Percentiles rank a stretch among this genome's conserved stretches.
Evolutionary conservation across 345 rosid genomes (phyloP).

Genomic region (Camelina laxa): DNA sequence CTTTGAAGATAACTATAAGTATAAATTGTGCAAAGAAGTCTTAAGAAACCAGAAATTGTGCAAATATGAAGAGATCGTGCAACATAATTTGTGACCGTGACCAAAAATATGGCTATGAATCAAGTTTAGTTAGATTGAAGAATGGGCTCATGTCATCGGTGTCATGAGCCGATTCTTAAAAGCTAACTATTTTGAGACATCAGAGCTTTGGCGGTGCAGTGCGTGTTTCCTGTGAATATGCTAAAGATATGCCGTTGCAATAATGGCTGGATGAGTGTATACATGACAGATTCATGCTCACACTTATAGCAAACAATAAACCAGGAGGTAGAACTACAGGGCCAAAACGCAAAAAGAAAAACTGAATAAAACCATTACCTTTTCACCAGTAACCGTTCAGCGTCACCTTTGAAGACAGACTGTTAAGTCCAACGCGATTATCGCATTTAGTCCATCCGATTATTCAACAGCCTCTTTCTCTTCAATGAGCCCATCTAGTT

Average conservation of each 20-base stretch:
- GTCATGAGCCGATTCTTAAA: constrained; percentile 22
- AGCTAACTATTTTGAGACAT: constrained; percentile 4
- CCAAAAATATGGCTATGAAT: constrained; percentile 25
- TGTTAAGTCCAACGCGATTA: constrained; percentile 59
- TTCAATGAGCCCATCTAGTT: constrained; percentile 47
- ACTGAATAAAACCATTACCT: constrained; percentile 50
- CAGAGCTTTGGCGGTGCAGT: constrained; percentile 11
- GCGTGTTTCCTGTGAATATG: constrained; percentile 1
- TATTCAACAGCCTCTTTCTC: constrained; percentile 47
- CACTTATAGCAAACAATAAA: constrained; percentile 19
- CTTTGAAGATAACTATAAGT: background rate
- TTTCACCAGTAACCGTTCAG: constrained; percentile 58
- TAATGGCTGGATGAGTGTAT: constrained; percentile 13
- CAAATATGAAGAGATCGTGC: constrained; percentile 7
- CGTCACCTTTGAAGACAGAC: constrained; percentile 63
- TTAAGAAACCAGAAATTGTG: constrained; percentile 12
- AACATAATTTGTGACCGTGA: constrained; percentile 41
- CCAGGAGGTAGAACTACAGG: background rate
- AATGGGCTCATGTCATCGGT: background rate
- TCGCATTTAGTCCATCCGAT: constrained; percentile 55
- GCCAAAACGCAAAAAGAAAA: background rate
- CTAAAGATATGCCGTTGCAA: constrained; percentile 2
- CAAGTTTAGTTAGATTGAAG: background rate
- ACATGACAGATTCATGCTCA: background rate
- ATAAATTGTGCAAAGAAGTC: constrained; percentile 9